Evolutionary conservation across 768 basidiomycete species (phyloP).

Genomic region (Cyathus striatus): DNA sequence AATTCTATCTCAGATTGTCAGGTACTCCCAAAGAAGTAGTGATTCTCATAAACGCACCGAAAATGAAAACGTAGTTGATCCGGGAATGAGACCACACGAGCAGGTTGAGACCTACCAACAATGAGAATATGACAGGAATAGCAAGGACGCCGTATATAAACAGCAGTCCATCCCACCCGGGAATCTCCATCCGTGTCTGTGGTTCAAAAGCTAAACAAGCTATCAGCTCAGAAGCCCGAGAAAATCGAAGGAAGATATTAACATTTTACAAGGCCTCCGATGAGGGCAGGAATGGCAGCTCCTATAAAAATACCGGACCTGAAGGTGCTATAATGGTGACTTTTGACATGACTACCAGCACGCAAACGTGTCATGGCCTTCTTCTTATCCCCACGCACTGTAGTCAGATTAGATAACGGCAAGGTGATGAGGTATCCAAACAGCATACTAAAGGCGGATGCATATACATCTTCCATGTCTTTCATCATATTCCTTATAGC

Average conservation of each 20-base stretch:
- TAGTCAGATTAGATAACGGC: no score
- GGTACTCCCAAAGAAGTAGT: background rate
- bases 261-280: slow-evolving; percentile 63
- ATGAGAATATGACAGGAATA: slow-evolving; percentile 68
- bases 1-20: slow-evolving; percentile 42
- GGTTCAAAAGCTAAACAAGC: slow-evolving; percentile 45
- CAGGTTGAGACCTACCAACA: slow-evolving; percentile 82
- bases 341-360: slow-evolving; percentile 40
- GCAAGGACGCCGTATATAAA: slow-evolving; percentile 73
- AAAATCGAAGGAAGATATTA: slow-evolving; percentile 5
- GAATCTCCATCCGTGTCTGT: slow-evolving; percentile 47
- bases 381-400: slow-evolving; percentile 70
- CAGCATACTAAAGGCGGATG: slow-evolving; percentile 66
- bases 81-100: slow-evolving; percentile 67
- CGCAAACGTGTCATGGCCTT: slow-evolving; percentile 67
- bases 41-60: slow-evolving; percentile 43
- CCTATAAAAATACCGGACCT: slow-evolving; percentile 73
- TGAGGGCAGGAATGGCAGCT: slow-evolving; percentile 62
- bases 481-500: slow-evolving; percentile 62
- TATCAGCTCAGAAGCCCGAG: background rate
- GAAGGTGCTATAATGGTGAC: slow-evolving; percentile 69
- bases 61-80: slow-evolving; percentile 94
- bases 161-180: slow-evolving; percentile 69
- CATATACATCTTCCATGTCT: slow-evolving; percentile 74
- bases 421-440: no score